Evolutionary conservation across 1,284 basidiomycete genomes (phyloP), one percentile per base, ranked within the genome.

Genomic region (Amylostereum chailletii): DNA sequence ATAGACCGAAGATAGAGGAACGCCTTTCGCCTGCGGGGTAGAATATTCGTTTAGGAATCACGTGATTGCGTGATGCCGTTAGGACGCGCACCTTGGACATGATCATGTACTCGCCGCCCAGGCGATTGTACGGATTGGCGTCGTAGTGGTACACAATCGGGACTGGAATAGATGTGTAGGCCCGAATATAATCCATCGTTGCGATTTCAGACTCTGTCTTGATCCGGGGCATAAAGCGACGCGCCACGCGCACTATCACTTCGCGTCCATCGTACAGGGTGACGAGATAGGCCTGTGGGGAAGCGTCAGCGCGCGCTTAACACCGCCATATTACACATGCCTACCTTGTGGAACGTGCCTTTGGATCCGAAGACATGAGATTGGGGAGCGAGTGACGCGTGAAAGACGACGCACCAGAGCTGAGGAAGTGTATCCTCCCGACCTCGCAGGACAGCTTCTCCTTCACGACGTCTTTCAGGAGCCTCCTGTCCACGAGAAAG

Each of bases 191-290:
- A 32, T 75, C 72, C 70, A 90, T 80, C 0, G 87, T 90, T 2
- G 87, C 87, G 11, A 89, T 82, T 61, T 90, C 88, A 0, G 86
- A 88, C 62, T 86, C 83, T 3, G 83, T 88, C 70, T 90, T 90
- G 55, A 87, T 71, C 34, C 82, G 76, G 2, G 86, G 83, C 85
- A 90, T 88, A 64, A 85, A 89, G 9, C 84, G 77, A 45, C 86
- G 81, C 2, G 87, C 87, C 29, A 90, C 84, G 37, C 86, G 77
- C 3, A 83, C 84, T 7, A 90, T 79, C 30, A 90, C 62, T 51
- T 84, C 73, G 47, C 72, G 71, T 11, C 72, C 67, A 58, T 83
- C 75, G 30, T 64, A 68, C n/a, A 90, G 72, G 3, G 78, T 83
- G 51, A 90, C 69, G 3, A 86, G 74, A 67, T 88, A 90, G 33